Evolutionary conservation across 768 basidiomycete genomes (phyloP).

Genomic region (Tulasnella sp.): DNA sequence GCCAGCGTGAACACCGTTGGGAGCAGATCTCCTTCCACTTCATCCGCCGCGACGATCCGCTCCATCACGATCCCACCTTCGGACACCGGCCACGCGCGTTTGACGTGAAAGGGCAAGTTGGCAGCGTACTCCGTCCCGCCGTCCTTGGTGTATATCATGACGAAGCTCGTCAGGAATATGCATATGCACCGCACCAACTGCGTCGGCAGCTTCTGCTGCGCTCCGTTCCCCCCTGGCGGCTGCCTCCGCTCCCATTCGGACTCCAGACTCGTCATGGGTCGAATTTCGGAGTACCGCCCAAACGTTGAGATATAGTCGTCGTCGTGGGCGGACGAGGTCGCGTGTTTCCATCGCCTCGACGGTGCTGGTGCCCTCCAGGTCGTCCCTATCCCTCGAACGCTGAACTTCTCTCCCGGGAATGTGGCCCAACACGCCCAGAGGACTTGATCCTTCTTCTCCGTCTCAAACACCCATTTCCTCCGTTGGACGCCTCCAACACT

Average conservation of each 20-base stretch:
- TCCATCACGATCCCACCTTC: slow-evolving; percentile 76
- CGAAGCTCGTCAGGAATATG: slow-evolving; percentile 65
- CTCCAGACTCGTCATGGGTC: slow-evolving; percentile 16
- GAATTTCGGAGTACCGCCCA: slow-evolving; percentile 36
- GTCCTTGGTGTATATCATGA: slow-evolving; percentile 56
- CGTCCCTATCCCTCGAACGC: slow-evolving; percentile 21
- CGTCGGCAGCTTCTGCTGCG: neutral
- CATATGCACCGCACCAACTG: slow-evolving; percentile 43
- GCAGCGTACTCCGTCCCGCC: slow-evolving; percentile 61
- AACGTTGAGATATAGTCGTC: slow-evolving; percentile 35
- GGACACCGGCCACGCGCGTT: slow-evolving; percentile 63
- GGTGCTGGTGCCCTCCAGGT: slow-evolving; percentile 18
- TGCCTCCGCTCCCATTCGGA: slow-evolving; percentile 31
- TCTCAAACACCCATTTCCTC: slow-evolving; percentile 63
- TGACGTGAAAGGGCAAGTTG: slow-evolving; percentile 68
- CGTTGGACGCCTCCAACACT: slow-evolving; percentile 55
- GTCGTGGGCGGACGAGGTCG: neutral
- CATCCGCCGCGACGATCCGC: slow-evolving; percentile 56
- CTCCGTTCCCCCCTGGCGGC: slow-evolving; percentile 23
- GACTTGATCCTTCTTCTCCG: slow-evolving; percentile 51
- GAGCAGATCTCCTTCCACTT: slow-evolving; percentile 49
- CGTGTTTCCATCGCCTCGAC: slow-evolving; percentile 17
- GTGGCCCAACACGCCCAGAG: slow-evolving; percentile 73
- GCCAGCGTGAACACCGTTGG: slow-evolving; percentile 74
- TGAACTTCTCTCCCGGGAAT: slow-evolving; percentile 34